Percentiles rank a stretch among this genome's conserved stretches.
These are phyloP conservation scores for Elaeis guineensis DNA, from an alignment of 176 grass and related monocot genomes.

Conservation along the genomic window DNA sequence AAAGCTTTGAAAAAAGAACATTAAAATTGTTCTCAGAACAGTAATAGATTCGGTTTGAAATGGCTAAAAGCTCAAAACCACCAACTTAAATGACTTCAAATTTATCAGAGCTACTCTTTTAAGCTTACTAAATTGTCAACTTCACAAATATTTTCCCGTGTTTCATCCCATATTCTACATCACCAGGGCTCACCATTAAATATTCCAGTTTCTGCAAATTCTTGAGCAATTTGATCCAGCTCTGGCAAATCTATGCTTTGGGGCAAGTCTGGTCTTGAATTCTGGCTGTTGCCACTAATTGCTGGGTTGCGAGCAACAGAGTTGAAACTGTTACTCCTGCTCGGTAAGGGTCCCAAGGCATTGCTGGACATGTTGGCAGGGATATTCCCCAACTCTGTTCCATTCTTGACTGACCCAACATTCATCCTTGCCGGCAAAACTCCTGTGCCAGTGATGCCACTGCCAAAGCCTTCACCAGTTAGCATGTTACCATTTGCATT, in stretches of 20 bases:
- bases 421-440: not conserved
- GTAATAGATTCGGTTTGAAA: no score
- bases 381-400: not conserved
- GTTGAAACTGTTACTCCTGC: conserved; percentile 75
- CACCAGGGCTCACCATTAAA: conserved; percentile 37
- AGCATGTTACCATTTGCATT: not conserved
- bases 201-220: conserved; percentile 45
- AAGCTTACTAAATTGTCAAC: conserved; percentile 14
- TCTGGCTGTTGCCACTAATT: conserved; percentile 26
- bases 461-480: not conserved
- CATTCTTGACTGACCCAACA: not conserved
- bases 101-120: not conserved
- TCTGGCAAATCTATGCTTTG: conserved; percentile 43
- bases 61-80: no score
- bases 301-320: conserved; percentile 63
- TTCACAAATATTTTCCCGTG: conserved; percentile 11
- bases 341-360: conserved; percentile 9
- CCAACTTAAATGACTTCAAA: no score
- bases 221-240: conserved; percentile 49
- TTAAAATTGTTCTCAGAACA: no score
- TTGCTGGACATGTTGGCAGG: conserved; percentile 38
- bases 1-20: no score
- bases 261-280: conserved; percentile 37
- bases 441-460: not conserved
- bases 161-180: conserved; percentile 34